These are phyloP conservation scores for Saccharomyces hybrid DNA, from an alignment of 1,139 yeast genomes.

Conservation along the genomic window DNA sequence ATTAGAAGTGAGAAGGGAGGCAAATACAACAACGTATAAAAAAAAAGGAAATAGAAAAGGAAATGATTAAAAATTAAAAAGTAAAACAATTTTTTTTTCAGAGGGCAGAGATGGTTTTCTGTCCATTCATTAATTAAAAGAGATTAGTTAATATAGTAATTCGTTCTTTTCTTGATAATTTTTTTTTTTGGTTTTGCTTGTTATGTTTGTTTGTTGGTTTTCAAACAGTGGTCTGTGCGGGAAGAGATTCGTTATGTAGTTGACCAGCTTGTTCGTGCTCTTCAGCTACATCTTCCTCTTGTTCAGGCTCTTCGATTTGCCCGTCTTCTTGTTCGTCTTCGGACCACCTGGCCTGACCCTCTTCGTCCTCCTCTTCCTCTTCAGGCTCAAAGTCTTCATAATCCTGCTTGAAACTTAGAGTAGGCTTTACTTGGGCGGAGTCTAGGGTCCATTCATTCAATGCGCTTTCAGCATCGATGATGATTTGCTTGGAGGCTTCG, in stretches of 20 bases:
- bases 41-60: neutral
- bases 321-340: conserved; percentile 17
- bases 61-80: neutral
- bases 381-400: conserved; percentile 57
- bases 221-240: neutral
- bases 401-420: conserved; percentile 76
- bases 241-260: neutral
- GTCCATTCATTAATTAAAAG: neutral
- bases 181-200: neutral
- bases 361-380: conserved; percentile 48
- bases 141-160: neutral
- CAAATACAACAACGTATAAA: neutral
- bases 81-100: neutral
- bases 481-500: conserved; percentile 96
- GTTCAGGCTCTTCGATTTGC: conserved; percentile 14
- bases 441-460: conserved; percentile 95
- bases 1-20: neutral
- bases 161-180: neutral
- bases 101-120: neutral
- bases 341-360: conserved; percentile 41
- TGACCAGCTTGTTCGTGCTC: conserved; percentile 6
- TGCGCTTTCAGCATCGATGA: conserved; percentile 94
- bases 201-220: neutral
- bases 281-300: conserved; percentile 8
- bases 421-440: conserved; percentile 90